Base-by-base conservation (phyloP, 176 grass and related monocot genomes). In the Ensete glaucum region DNA sequence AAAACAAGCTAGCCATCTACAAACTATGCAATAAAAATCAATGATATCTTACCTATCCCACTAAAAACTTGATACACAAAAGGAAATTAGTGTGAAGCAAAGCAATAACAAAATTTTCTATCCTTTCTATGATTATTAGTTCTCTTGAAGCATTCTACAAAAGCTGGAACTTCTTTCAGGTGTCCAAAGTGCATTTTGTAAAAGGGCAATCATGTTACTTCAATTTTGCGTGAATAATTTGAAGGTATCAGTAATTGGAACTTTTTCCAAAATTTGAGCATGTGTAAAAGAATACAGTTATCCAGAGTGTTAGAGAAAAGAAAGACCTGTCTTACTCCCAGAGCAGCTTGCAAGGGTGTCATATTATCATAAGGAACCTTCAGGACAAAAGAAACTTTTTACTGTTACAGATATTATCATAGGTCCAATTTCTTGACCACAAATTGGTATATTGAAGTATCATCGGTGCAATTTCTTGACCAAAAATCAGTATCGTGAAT, bases 291-390 rank as follows among this genome's bases (percentile, higher is more conserved):
- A 29, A 22, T 25, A 49, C 59, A 79, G 62, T 27, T 21, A 53
- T 65, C n/a, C 1, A 63, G 21, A 54, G 67, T 43, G 62, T 69
- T 48, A 75, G 27, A 71, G 63, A 67, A 6, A 77, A 57, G 51
- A 79, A 59, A 74, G 73, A 98, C 95, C 95, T 91, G 95, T 81
- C 90, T 87, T 63, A 99, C 95, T 72, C 86, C 87, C 50, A 99
- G 50, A 62, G 95, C 95, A 79, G 95, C 95, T 94, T 99, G 95
- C 82, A 99, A 84, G 0, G 95, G 95, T 79, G 95, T 91, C 70
- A 99, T 52, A 64, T 91, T 81, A 53, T 91, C 86, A 64, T 99
- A 99, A 5, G 95, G 95, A 63, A 99, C 78, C 95, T 99, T 73
- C 69, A 91, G 56, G 74, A 81, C 22, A 55, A 69, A 43, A 6